Evolutionary conservation across 2,329 filamentous ascomycete genomes (phyloP).

Genomic region (Stenocarpella maydis): DNA sequence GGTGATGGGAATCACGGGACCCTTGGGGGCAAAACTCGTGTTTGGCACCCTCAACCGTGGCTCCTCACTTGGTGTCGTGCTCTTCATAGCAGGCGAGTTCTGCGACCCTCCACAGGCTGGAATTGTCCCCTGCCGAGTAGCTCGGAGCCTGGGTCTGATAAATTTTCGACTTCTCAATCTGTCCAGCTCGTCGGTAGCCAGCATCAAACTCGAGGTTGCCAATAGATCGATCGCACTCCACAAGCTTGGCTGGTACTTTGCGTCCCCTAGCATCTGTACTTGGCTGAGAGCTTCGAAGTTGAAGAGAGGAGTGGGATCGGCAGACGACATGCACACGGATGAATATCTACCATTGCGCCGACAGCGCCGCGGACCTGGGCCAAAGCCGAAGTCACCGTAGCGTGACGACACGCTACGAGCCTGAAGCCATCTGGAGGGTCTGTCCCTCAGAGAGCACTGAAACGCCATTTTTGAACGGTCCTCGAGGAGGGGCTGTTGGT

Average conservation of each 20-base stretch:
- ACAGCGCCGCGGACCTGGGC: neutral
- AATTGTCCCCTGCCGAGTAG: neutral
- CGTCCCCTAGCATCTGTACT: neutral
- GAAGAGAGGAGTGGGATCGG: slow-evolving; percentile 6
- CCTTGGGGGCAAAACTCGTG: neutral
- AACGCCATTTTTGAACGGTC: slow-evolving; percentile 4
- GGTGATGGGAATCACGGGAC: neutral
- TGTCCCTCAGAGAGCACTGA: neutral
- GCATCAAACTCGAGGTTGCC: neutral
- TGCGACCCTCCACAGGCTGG: neutral
- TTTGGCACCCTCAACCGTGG: neutral
- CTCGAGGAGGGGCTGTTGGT: neutral
- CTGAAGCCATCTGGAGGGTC: neutral
- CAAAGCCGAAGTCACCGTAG: neutral
- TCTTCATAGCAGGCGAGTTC: neutral
- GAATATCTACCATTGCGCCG: neutral
- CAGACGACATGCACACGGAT: slow-evolving; percentile 8
- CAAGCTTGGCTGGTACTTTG: neutral
- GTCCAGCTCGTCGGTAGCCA: neutral
- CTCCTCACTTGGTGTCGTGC: neutral
- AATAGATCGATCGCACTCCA: slow-evolving; percentile 11
- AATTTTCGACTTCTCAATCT: neutral
- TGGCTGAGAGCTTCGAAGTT: neutral
- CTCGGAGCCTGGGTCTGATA: neutral
- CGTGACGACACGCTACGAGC: neutral